Percentiles rank a stretch among this genome's conserved stretches.
phyloP scores from a whole-genome alignment of 495 filamentous ascomycete genomes.

The Neurospora africana region DNA sequence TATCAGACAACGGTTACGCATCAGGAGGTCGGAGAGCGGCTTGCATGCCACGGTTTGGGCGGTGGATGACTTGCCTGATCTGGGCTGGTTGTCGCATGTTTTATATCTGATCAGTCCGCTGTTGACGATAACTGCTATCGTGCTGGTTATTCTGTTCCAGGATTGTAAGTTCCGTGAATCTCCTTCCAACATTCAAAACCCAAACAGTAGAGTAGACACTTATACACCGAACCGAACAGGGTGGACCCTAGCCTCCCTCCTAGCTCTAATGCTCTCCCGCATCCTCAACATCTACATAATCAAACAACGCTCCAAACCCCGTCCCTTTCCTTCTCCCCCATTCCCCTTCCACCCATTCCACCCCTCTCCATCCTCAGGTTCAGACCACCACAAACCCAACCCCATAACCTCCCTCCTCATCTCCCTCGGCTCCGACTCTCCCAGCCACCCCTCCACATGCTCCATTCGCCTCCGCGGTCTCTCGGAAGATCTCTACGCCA shows the following conservation, averaged over 20 bases:
- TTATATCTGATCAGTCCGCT: conserved; percentile 35
- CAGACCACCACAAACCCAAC: not conserved
- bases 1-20: conserved; percentile 7
- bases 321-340: not conserved
- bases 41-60: conserved; percentile 23
- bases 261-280: conserved; percentile 41
- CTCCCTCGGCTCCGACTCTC: conserved; percentile 18
- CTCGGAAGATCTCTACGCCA: conserved; percentile 45
- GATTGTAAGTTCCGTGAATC: conserved; percentile 43
- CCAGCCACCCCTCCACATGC: not conserved
- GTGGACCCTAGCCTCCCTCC: conserved; percentile 38
- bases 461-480: conserved; percentile 39
- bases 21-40: conserved; percentile 11
- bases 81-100: conserved; percentile 30
- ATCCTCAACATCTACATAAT: conserved; percentile 45
- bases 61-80: conserved; percentile 16
- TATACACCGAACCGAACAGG: no score
- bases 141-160: conserved; percentile 28
- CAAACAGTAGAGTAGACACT: no score
- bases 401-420: conserved; percentile 9
- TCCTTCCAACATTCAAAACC: no score
- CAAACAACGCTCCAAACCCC: conserved; percentile 31
- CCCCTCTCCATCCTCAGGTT: not conserved
- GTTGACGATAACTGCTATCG: conserved; percentile 31
- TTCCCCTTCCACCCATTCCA: not conserved